Evolutionary conservation across 352 stramenopile genomes (phyloP).

Genomic region (Globisporangium solare): DNA sequence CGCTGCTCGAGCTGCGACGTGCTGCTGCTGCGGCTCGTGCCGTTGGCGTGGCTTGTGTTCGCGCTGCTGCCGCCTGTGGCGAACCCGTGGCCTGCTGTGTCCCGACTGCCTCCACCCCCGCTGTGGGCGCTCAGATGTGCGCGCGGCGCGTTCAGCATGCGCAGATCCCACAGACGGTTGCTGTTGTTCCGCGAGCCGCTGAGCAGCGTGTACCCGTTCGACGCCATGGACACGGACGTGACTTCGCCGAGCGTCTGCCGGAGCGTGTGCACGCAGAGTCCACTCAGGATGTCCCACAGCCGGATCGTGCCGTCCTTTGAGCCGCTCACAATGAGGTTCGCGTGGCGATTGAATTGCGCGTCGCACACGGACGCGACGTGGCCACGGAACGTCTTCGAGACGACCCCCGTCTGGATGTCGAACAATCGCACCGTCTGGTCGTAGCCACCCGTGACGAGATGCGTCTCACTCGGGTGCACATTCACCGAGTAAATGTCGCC

Average conservation of each 20-base stretch:
- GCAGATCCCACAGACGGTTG: conserved; percentile 86
- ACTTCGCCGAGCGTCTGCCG: conserved; percentile 83
- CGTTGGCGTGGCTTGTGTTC: not conserved
- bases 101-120: not conserved
- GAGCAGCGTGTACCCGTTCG: conserved; percentile 75
- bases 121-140: conserved; percentile 31
- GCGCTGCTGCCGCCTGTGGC: conserved; percentile 6
- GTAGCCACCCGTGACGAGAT: conserved; percentile 83
- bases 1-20: conserved; percentile 44
- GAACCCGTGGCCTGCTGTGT: not conserved
- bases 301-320: conserved; percentile 86
- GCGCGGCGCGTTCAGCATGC: conserved; percentile 75
- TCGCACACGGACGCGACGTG: conserved; percentile 82
- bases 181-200: conserved; percentile 86
- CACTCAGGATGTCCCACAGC: conserved; percentile 86
- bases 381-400: conserved; percentile 75
- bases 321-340: conserved; percentile 81
- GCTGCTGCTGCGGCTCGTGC: conserved; percentile 7
- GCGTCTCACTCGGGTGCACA: conserved; percentile 80
- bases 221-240: conserved; percentile 80
- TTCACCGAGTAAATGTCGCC: conserved; percentile 86
- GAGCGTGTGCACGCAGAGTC: conserved; percentile 82
- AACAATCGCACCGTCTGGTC: conserved; percentile 85
- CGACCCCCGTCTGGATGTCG: conserved; percentile 67
- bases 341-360: conserved; percentile 84